A percentile compares a stretch with the other conserved stretches of the same genome.
phyloP scores from a whole-genome alignment of 805 yeast species.

The Saccharomycopsis oosterbeekiorum region DNA sequence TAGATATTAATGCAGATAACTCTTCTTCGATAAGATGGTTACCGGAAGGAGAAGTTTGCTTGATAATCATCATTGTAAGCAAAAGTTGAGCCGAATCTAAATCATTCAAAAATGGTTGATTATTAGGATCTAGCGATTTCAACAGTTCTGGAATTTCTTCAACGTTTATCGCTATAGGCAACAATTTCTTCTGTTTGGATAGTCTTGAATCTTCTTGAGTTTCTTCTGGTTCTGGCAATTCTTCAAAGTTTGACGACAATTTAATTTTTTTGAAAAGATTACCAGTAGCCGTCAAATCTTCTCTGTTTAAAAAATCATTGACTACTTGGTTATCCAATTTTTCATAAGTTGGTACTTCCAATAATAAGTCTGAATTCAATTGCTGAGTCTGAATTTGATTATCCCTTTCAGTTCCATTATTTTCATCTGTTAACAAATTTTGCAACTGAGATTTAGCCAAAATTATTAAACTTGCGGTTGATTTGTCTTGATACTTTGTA shows the following conservation, averaged over 20 bases:
- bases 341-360: slow-evolving; percentile 69
- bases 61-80: slow-evolving; percentile 51
- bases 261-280: slow-evolving; percentile 3
- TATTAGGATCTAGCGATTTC: slow-evolving; percentile 59
- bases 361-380: slow-evolving; percentile 64
- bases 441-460: slow-evolving; percentile 46
- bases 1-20: slow-evolving; percentile 59
- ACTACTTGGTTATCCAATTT: slow-evolving; percentile 41
- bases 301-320: slow-evolving; percentile 31
- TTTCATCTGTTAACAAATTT: slow-evolving; percentile 24
- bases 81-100: slow-evolving; percentile 69
- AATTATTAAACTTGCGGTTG: slow-evolving; percentile 65
- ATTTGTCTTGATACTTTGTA: slow-evolving; percentile 68
- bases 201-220: slow-evolving; percentile 15
- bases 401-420: slow-evolving; percentile 10
- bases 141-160: slow-evolving; percentile 53
- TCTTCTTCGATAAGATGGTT: slow-evolving; percentile 73
- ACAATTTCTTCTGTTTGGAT: slow-evolving; percentile 30
- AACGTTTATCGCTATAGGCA: slow-evolving; percentile 55
- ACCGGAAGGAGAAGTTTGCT: slow-evolving; percentile 62
- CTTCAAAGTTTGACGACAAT: slow-evolving; percentile 24
- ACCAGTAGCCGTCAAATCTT: slow-evolving; percentile 2
- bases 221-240: slow-evolving; percentile 26
- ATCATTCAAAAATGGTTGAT: slow-evolving; percentile 64
- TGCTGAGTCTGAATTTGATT: slow-evolving; percentile 36